phyloP scores from a whole-genome alignment of 306 rosid genomes.

The Sesbania bispinosa region DNA sequence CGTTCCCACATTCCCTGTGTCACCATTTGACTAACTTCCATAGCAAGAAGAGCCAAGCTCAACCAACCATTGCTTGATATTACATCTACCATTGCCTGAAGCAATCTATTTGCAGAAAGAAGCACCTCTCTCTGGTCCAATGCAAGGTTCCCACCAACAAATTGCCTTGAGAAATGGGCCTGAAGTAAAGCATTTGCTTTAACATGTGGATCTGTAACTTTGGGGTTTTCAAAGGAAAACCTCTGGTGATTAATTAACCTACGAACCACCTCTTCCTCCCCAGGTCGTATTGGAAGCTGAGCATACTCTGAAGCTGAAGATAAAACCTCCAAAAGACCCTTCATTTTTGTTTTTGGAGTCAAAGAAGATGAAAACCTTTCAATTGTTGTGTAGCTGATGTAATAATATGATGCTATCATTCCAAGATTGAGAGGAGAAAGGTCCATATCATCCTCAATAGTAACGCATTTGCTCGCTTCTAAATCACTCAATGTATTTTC shows the following conservation, averaged over 20 bases:
- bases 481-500: conserved; percentile 79
- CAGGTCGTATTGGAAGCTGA: conserved; percentile 80
- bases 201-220: conserved; percentile 79
- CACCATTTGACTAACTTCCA: conserved; percentile 98
- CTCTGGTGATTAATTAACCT: conserved; percentile 89
- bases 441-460: conserved; percentile 78
- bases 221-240: conserved; percentile 76
- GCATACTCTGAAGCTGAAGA: conserved; percentile 90
- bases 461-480: conserved; percentile 79
- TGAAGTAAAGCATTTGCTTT: conserved; percentile 89
- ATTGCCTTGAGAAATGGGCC: conserved; percentile 90
- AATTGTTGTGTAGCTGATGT: conserved; percentile 81
- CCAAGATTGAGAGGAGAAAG: conserved; percentile 90
- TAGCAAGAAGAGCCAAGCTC: conserved; percentile 72
- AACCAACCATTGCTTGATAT: conserved; percentile 95
- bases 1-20: conserved; percentile 94
- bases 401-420: conserved; percentile 82
- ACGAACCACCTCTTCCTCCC: conserved; percentile 83
- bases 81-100: conserved; percentile 95
- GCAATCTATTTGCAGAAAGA: conserved; percentile 76
- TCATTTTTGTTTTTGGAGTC: conserved; percentile 83
- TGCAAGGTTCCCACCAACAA: conserved; percentile 73
- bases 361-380: conserved; percentile 84
- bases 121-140: conserved; percentile 86
- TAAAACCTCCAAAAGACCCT: conserved; percentile 85